Evolutionary conservation across 768 basidiomycete genomes (phyloP), one percentile per base, ranked within the genome.

Genomic region (Suillus tomentosus): DNA sequence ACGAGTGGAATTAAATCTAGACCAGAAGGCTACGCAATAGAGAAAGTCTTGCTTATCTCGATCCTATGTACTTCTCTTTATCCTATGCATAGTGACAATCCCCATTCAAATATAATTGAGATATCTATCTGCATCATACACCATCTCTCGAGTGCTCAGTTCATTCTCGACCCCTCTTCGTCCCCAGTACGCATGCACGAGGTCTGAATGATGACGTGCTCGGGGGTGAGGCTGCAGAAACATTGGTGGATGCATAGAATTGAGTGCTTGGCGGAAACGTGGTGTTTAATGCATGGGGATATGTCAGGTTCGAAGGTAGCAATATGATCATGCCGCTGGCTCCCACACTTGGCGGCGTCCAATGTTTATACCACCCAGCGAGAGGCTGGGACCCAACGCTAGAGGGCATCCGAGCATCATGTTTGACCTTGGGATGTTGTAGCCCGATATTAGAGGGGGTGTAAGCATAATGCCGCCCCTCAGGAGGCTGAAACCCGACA

Each of bases 11-110:
- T 31, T 31, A 31, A 31, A 31, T 1, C 31, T 31, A 31, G 31
- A 31, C 31, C 31, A 31, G 5, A 31, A 31, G 31, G 31, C 31
- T 31, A 31, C 5, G 31, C 4, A 31, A 31, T 0, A 31, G 31
- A 31, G 31, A 5, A 31, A 31, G 5, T 31, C 31, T 31, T 5
- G 5, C 31, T 31, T 31, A 31, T 31, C 31, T 31, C 31, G 31
- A 31, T 31, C 31, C 0, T 27, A 27, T 27, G 3, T 27, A 27
- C 27, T 27, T 27, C 0, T 27, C 27, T 27, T 27, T 27, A 4
- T 27, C 27, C 37, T 5, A 56, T n/a, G 7, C 14, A 37, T 37
- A 56, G 37, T 56, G 22, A 62, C 73, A 71, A 71, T 73, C 63
- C 67, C 62, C 54, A 40, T 58, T 55, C 55, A 61, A 58, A 22